phyloP scores from a whole-genome alignment of 306 rosid genomes.

The Corylus avellana region DNA sequence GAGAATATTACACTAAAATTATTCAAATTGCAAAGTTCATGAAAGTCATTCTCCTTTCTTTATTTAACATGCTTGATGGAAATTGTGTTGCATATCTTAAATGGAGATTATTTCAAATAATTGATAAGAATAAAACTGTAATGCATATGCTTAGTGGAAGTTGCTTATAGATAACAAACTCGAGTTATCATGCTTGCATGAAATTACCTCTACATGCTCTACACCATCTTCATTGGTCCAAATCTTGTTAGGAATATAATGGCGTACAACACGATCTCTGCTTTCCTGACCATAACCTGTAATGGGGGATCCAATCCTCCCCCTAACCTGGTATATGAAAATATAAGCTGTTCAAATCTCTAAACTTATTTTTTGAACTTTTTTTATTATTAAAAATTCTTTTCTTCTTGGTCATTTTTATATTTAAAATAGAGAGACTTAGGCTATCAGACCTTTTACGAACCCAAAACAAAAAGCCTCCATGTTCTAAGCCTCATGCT shows the following conservation, averaged over 20 bases:
- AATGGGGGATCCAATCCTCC: constrained; percentile 91
- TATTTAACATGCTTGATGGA: background rate
- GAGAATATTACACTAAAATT: background rate
- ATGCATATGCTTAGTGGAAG: constrained; percentile 1
- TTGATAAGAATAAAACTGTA: background rate
- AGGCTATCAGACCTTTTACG: background rate
- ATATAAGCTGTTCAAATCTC: background rate
- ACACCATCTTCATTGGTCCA: constrained; percentile 94
- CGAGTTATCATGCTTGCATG: background rate
- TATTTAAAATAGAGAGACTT: background rate
- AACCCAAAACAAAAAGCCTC: too few relatives aligned
- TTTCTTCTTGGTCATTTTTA: background rate
- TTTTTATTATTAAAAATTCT: constrained; percentile 13
- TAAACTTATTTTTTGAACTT: constrained; percentile 2
- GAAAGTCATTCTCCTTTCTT: background rate
- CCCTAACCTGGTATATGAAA: constrained; percentile 51
- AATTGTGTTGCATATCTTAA: background rate
- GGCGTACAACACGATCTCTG: constrained; percentile 98
- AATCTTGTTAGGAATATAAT: constrained; percentile 74
- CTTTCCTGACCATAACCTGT: constrained; percentile 98
- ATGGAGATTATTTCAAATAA: background rate
- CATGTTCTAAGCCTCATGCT: too few relatives aligned
- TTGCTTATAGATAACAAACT: background rate
- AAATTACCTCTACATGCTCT: constrained; percentile 86
- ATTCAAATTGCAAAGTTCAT: background rate